Base-by-base conservation (phyloP, 2,329 filamentous ascomycete genomes). In the Calonectria pseudoturangicola region DNA sequence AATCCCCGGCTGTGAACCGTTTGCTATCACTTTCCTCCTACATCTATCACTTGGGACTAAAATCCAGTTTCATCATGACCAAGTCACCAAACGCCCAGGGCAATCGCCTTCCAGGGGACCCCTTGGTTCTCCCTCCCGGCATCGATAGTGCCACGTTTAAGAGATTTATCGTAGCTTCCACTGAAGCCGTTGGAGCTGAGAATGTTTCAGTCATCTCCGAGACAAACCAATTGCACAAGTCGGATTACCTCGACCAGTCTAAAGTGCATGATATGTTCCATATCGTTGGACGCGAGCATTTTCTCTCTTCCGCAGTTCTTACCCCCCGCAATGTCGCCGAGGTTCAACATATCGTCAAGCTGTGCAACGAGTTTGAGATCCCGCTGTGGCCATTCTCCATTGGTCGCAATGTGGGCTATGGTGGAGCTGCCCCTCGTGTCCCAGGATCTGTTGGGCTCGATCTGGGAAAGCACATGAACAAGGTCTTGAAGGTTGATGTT, bases 231-330 rank as follows among this genome's bases (percentile, higher is more conserved):
- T 18, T 73, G 1, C 43, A 45, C 33, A 74, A 78, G 2, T 8
- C 63, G 1, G 54, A 75, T 21, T 78, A 78, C 18, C 69, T 70
- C 2, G 74, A 78, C 27, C 76, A 56, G 5, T 73, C 71, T 51
- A 76, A 78, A 5, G 64, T 69, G 2, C 76, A 78, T 9, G 74
- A 77, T 36, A 78, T 77, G 74, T 76, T 74, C 16, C 68, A 76
- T 18, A 65, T 78, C 10, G 69, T 74, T 4, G 72, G 64, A 1
- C 72, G 68, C 4, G 50, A 75, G 3, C 62, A 75, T 39, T 78
- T 78, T 21, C 39, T 78, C 0, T 72, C 75, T 2, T 77, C 76
- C 0, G 77, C 77, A 1, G 45, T 75, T 7, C 28, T 78, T 5
- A 58, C 72, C 0, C 75, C 77, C 0, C 67, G 76, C 13, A 63